Conservation (phyloP, 805 yeast species). For the Pichia phayaonensis region DNA sequence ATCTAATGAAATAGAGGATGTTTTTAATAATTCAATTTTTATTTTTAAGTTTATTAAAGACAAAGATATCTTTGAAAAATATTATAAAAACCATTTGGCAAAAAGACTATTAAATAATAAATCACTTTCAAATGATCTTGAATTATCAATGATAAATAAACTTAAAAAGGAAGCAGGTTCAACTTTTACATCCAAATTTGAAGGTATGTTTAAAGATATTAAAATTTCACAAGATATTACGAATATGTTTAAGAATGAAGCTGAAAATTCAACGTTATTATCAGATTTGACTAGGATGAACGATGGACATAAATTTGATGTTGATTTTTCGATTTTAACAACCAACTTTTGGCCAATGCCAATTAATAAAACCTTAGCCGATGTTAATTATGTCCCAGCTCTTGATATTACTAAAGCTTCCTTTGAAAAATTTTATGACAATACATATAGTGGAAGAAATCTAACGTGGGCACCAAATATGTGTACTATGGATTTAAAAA, state of each 20-base stretch:
- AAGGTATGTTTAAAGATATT: constrained; percentile 83
- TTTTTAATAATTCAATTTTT: constrained; percentile 47
- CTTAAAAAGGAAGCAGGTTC: constrained; percentile 73
- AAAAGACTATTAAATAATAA: constrained; percentile 56
- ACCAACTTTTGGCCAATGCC: constrained; percentile 65
- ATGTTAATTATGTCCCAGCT: constrained; percentile 35
- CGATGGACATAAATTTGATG: constrained; percentile 30
- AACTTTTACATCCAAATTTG: constrained; percentile 68
- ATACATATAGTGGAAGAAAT: constrained; percentile 49
- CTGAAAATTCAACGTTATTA: constrained; percentile 13
- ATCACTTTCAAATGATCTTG: constrained; percentile 49
- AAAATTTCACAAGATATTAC: constrained; percentile 43
- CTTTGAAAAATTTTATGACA: constrained; percentile 46
- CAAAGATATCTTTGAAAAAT: constrained; percentile 78
- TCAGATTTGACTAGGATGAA: constrained; percentile 11
- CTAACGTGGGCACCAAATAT: constrained; percentile 75
- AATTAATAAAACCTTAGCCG: constrained; percentile 27
- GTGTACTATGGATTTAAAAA: constrained; percentile 75
- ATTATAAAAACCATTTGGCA: constrained; percentile 81
- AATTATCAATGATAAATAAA: constrained; percentile 57
- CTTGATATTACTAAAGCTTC: constrained; percentile 34
- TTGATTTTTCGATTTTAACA: constrained; percentile 50
- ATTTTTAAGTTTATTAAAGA: constrained; percentile 67
- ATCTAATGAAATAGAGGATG: constrained; percentile 37
- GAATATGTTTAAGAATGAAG: constrained; percentile 11